These are phyloP conservation scores for Ceratocystis lukuohia DNA, from an alignment of 2,329 filamentous ascomycete genomes.

Conservation along the genomic window DNA sequence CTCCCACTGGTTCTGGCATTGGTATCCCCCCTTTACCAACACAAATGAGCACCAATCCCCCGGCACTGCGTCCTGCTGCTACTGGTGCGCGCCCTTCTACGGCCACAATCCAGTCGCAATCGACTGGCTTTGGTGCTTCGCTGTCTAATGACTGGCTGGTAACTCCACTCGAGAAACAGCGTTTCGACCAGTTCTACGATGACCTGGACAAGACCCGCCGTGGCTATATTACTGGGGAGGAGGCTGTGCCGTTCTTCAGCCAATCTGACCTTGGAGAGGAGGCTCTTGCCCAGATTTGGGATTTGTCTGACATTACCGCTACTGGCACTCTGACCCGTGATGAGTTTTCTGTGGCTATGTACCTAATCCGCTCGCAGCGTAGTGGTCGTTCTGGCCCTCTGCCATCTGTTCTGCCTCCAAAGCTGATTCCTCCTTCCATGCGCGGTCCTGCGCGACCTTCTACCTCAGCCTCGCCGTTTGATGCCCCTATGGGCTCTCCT, in stretches of 20 bases:
- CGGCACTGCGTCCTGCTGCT: constrained; percentile 36
- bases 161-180: constrained; percentile 66
- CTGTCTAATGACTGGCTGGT: constrained; percentile 60
- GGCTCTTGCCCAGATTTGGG: constrained; percentile 86
- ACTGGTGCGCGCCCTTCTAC: constrained; percentile 39
- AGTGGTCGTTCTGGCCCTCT: constrained; percentile 53
- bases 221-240: constrained; percentile 82
- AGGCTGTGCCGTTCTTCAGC: constrained; percentile 87
- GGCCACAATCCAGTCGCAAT: constrained; percentile 30
- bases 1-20: constrained; percentile 29
- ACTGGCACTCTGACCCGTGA: constrained; percentile 75
- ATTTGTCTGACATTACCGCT: constrained; percentile 85
- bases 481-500: constrained; percentile 31
- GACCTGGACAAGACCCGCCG: constrained; percentile 67
- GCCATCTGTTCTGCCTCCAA: constrained; percentile 64
- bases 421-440: constrained; percentile 75
- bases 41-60: constrained; percentile 61
- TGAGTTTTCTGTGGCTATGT: constrained; percentile 96
- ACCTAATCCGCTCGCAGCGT: constrained; percentile 81
- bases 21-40: constrained; percentile 44
- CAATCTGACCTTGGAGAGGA: constrained; percentile 85
- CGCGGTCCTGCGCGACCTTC: constrained; percentile 46
- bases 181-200: constrained; percentile 77
- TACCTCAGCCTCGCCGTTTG: constrained; percentile 39
- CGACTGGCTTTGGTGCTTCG: constrained; percentile 25